Percentiles rank a stretch among this genome's conserved stretches.
These are phyloP conservation scores for Wickerhamomyces hampshirensis DNA, from an alignment of 805 yeast genomes.

Conservation along the genomic window DNA sequence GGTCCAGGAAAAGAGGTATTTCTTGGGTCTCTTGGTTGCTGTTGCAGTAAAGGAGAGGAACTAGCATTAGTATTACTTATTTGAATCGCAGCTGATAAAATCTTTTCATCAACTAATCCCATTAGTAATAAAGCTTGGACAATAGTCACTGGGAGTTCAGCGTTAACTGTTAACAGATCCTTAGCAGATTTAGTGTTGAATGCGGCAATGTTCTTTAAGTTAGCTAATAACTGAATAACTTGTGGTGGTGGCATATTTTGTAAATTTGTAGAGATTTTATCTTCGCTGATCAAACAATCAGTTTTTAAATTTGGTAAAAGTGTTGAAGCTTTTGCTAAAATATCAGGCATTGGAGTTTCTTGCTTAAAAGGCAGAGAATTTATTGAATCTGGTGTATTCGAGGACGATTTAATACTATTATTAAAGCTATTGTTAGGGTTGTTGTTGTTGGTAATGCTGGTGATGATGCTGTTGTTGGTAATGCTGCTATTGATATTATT, in stretches of 20 bases:
- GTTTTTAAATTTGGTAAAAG: constrained; percentile 46
- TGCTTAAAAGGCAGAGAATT: constrained; percentile 8
- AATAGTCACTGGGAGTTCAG: constrained; percentile 58
- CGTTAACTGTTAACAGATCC: constrained; percentile 47
- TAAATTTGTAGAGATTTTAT: constrained; percentile 56
- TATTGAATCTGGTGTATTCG: constrained; percentile 1
- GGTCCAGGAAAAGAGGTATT: no score
- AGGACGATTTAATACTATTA: neutral
- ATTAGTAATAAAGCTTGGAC: constrained; percentile 70
- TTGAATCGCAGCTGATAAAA: constrained; percentile 51
- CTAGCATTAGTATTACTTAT: constrained; percentile 13
- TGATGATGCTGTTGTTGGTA: constrained; percentile 2
- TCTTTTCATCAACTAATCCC: constrained; percentile 70
- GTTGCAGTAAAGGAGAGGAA: constrained; percentile 10
- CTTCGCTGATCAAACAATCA: constrained; percentile 45
- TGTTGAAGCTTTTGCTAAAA: constrained; percentile 49
- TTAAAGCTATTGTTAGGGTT: constrained; percentile 8
- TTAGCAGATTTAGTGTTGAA: constrained; percentile 39
- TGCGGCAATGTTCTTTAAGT: constrained; percentile 45
- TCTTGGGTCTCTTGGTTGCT: constrained; percentile 15
- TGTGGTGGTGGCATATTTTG: constrained; percentile 67
- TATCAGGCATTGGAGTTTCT: constrained; percentile 38
- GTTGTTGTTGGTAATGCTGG: constrained; percentile 2
- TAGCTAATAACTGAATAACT: constrained; percentile 62
- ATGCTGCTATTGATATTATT: constrained; percentile 1